Evolutionary conservation across 2,329 filamentous ascomycete genomes (phyloP).

Genomic region (Scedosporium minutisporum): DNA sequence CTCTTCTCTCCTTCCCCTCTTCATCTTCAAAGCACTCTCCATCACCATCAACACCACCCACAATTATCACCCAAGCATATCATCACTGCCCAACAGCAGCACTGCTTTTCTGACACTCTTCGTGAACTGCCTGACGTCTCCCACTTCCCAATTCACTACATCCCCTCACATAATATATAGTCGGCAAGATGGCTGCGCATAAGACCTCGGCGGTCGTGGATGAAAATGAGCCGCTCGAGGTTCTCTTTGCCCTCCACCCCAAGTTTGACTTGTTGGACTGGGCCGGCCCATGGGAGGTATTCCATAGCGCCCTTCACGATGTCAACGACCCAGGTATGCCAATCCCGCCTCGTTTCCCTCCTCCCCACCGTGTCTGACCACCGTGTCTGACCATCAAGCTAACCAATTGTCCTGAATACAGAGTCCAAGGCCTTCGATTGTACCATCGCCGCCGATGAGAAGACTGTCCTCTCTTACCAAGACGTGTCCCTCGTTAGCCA

Average conservation of each 20-base stretch:
- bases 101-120: neutral
- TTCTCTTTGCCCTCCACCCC: slow-evolving; percentile 50
- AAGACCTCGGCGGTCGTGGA: slow-evolving; percentile 51
- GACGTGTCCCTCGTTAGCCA: slow-evolving; percentile 64
- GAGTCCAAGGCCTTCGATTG: slow-evolving; percentile 49
- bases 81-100: neutral
- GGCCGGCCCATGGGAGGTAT: slow-evolving; percentile 43
- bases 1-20: slow-evolving; percentile 9
- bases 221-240: slow-evolving; percentile 41
- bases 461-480: slow-evolving; percentile 47
- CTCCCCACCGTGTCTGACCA: neutral
- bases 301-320: slow-evolving; percentile 41
- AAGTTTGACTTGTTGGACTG: slow-evolving; percentile 53
- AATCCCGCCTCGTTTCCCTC: neutral
- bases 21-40: slow-evolving; percentile 8
- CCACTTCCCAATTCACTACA: neutral
- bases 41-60: neutral
- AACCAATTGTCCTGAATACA: slow-evolving; percentile 15
- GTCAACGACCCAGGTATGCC: slow-evolving; percentile 42
- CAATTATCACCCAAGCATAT: neutral
- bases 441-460: slow-evolving; percentile 43
- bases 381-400: neutral
- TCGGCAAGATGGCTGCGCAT: slow-evolving; percentile 43
- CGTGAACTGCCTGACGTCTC: neutral
- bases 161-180: slow-evolving; percentile 12